Evolutionary conservation across 2,329 filamentous ascomycete species (phyloP).

Genomic region (Fusarium sterilihyphosum): DNA sequence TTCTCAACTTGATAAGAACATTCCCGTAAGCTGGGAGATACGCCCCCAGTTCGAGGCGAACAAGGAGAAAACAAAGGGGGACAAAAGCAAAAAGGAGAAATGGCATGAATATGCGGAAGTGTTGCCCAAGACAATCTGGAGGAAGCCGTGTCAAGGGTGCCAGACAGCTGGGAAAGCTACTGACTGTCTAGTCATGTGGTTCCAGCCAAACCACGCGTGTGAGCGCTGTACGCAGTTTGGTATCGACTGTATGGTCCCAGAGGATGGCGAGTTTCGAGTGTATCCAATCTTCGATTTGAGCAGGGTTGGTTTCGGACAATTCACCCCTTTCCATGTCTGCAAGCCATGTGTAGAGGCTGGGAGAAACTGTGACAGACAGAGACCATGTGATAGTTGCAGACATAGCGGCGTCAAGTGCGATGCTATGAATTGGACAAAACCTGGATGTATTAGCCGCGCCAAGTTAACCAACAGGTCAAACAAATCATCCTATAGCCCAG

Average conservation of each 20-base stretch:
- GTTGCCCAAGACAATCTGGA: not conserved
- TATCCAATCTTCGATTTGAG: slow-evolving; percentile 43
- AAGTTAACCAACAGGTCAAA: not conserved
- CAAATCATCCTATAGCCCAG: not conserved
- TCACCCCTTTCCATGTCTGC: slow-evolving; percentile 42
- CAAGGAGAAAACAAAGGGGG: not conserved
- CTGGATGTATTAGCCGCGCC: slow-evolving; percentile 11
- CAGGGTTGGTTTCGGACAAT: slow-evolving; percentile 47
- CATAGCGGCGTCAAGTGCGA: not conserved
- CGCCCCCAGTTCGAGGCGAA: not conserved
- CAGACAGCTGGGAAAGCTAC: not conserved
- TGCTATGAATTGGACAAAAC: not conserved
- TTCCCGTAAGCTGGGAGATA: slow-evolving; percentile 2
- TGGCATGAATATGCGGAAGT: slow-evolving; percentile 13
- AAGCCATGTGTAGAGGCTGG: slow-evolving; percentile 17
- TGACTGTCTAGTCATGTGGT: slow-evolving; percentile 9
- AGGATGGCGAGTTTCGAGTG: too few species aligned
- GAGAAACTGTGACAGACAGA: slow-evolving; percentile 48
- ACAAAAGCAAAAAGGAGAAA: not conserved
- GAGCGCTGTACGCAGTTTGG: slow-evolving; percentile 45
- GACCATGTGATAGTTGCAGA: slow-evolving; percentile 51
- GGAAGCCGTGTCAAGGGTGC: slow-evolving; percentile 23
- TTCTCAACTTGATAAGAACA: not conserved
- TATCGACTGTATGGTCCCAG: slow-evolving; percentile 40
- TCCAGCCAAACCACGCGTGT: slow-evolving; percentile 10